Evolutionary conservation across 1,284 basidiomycete genomes (phyloP).

Genomic region (Tylopilus sp.): DNA sequence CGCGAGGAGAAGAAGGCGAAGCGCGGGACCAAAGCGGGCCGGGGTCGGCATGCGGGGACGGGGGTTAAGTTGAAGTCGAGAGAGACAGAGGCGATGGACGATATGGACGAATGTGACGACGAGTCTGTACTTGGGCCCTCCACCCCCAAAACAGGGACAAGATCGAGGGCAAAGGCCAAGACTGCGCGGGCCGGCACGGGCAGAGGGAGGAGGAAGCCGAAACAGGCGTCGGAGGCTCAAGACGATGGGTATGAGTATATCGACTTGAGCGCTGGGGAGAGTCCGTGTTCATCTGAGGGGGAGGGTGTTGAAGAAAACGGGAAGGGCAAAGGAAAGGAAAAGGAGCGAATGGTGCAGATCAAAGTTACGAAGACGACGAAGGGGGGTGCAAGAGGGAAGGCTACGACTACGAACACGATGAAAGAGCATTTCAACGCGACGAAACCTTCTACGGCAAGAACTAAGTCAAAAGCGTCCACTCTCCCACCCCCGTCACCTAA

Average conservation of each 20-base stretch:
- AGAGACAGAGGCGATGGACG: not conserved
- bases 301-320: not conserved
- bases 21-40: slow-evolving; percentile 30
- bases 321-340: slow-evolving; percentile 13
- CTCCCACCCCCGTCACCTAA: slow-evolving; percentile 3
- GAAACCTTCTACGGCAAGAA: slow-evolving; percentile 11
- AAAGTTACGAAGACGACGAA: slow-evolving; percentile 1
- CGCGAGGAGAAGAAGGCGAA: slow-evolving; percentile 49
- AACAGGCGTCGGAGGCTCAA: slow-evolving; percentile 26
- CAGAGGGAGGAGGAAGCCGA: slow-evolving; percentile 20
- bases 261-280: slow-evolving; percentile 26
- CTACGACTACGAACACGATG: slow-evolving; percentile 10
- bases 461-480: slow-evolving; percentile 9
- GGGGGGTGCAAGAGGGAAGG: not conserved
- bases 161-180: slow-evolving; percentile 11
- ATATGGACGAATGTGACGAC: not conserved
- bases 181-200: not conserved
- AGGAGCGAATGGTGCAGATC: not conserved
- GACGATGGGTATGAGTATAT: slow-evolving; percentile 31
- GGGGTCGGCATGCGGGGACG: slow-evolving; percentile 2
- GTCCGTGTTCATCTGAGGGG: slow-evolving; percentile 22
- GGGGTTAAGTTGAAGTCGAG: not conserved
- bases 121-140: slow-evolving; percentile 3
- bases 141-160: slow-evolving; percentile 3
- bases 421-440: slow-evolving; percentile 14